phyloP scores from a whole-genome alignment of 2,329 filamentous ascomycete genomes.

The Colletotrichum karsti region DNA sequence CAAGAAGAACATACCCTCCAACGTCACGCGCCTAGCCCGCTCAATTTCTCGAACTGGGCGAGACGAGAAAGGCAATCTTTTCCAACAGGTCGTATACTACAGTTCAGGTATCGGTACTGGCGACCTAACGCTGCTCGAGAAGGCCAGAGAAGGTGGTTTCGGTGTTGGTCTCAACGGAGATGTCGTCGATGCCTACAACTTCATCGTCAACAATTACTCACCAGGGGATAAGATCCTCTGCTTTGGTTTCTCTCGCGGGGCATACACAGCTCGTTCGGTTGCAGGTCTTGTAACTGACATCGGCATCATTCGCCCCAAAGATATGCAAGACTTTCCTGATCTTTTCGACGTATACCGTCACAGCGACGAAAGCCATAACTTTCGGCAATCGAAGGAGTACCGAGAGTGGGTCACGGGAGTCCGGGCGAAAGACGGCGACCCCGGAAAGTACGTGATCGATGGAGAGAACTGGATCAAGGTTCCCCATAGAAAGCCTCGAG shows the following conservation, averaged over 20 bases:
- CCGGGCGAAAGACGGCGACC: background rate
- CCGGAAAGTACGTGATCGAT: background rate
- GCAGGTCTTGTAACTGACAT: conserved; percentile 44
- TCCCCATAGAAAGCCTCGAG: background rate
- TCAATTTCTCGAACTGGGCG: background rate
- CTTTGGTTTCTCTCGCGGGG: conserved; percentile 48
- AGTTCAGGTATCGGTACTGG: background rate
- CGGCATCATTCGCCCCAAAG: conserved; percentile 28
- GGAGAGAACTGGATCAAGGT: background rate
- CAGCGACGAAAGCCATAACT: background rate
- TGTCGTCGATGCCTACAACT: conserved; percentile 44
- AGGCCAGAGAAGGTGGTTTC: background rate
- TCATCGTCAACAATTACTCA: conserved; percentile 46
- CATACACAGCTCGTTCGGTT: conserved; percentile 48
- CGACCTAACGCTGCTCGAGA: background rate
- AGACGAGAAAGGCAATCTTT: accelerated
- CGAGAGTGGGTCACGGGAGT: conserved; percentile 6
- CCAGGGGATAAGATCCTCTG: conserved; percentile 45
- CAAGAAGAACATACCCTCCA: conserved; percentile 4
- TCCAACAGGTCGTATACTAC: background rate
- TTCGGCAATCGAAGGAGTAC: background rate
- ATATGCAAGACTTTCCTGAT: conserved; percentile 27
- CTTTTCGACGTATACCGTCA: background rate
- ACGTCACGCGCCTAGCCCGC: background rate
- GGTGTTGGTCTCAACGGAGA: conserved; percentile 7